Conservation (phyloP, 1,139 yeast genomes). For the Yamadazyma triangularis region DNA sequence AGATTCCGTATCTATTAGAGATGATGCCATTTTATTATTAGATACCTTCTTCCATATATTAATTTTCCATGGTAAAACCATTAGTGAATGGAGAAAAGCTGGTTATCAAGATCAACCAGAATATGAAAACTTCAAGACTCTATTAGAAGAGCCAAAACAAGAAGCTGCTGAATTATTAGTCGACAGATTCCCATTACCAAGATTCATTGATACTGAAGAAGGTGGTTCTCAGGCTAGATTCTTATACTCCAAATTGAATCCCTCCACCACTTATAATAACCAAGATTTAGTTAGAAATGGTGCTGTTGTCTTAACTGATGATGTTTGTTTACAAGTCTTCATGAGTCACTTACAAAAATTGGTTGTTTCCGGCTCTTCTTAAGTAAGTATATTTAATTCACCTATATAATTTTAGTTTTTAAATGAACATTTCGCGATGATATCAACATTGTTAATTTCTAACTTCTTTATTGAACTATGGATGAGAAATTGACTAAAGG, state of each 20-base stretch:
- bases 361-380: slow-evolving; percentile 55
- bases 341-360: slow-evolving; percentile 86
- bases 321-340: slow-evolving; percentile 86
- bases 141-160: slow-evolving; percentile 83
- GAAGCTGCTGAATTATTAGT: slow-evolving; percentile 90
- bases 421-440: no score
- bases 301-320: slow-evolving; percentile 91
- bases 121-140: slow-evolving; percentile 79
- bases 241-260: slow-evolving; percentile 88
- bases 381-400: slow-evolving; percentile 1
- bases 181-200: slow-evolving; percentile 94
- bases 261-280: slow-evolving; percentile 76
- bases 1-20: slow-evolving; percentile 89
- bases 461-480: background rate
- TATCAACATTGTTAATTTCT: background rate
- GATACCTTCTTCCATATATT: slow-evolving; percentile 96
- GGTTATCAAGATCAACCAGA: slow-evolving; percentile 91
- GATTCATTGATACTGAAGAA: slow-evolving; percentile 92
- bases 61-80: slow-evolving; percentile 91
- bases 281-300: slow-evolving; percentile 51
- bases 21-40: slow-evolving; percentile 79
- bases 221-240: slow-evolving; percentile 87
- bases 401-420: background rate
- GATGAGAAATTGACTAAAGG: slow-evolving; percentile 13
- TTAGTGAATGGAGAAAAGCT: slow-evolving; percentile 95